Conservation (phyloP, 352 stramenopile genomes). For the Ochromonadaceae sp. region DNA sequence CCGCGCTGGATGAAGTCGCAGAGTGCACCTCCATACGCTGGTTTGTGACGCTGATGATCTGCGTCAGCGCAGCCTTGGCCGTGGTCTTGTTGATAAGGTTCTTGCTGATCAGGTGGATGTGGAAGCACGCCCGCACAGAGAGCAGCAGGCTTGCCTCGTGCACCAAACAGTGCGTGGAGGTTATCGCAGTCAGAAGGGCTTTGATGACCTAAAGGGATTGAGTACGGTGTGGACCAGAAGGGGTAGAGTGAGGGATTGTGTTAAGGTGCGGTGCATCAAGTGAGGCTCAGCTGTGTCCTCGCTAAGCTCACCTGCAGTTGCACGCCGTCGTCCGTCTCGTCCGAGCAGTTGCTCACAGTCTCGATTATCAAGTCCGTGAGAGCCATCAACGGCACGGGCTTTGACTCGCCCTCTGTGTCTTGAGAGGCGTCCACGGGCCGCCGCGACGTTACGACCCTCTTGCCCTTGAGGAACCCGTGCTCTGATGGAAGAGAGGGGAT, state of each 20-base stretch:
- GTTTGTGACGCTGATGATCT: slow-evolving; percentile 90
- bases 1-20: background rate
- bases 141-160: slow-evolving; percentile 80
- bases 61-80: slow-evolving; percentile 89
- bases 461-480: background rate
- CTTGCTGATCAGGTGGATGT: slow-evolving; percentile 78
- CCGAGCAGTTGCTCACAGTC: slow-evolving; percentile 67
- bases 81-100: slow-evolving; percentile 84
- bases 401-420: slow-evolving; percentile 42
- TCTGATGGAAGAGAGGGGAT: too few relatives aligned
- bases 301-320: slow-evolving; percentile 53
- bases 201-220: slow-evolving; percentile 53
- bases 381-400: background rate
- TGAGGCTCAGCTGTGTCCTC: too few relatives aligned
- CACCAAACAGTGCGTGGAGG: slow-evolving; percentile 63
- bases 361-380: slow-evolving; percentile 67
- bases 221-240: too few relatives aligned
- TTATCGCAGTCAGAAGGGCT: slow-evolving; percentile 68
- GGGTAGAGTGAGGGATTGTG: too few relatives aligned
- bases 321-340: slow-evolving; percentile 67
- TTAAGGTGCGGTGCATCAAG: too few relatives aligned
- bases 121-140: slow-evolving; percentile 82
- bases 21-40: slow-evolving; percentile 69
- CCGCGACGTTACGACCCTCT: slow-evolving; percentile 14
- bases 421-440: slow-evolving; percentile 23